Conservation (phyloP, 2,329 filamentous ascomycete species). For the Akanthomyces uredinophilus region DNA sequence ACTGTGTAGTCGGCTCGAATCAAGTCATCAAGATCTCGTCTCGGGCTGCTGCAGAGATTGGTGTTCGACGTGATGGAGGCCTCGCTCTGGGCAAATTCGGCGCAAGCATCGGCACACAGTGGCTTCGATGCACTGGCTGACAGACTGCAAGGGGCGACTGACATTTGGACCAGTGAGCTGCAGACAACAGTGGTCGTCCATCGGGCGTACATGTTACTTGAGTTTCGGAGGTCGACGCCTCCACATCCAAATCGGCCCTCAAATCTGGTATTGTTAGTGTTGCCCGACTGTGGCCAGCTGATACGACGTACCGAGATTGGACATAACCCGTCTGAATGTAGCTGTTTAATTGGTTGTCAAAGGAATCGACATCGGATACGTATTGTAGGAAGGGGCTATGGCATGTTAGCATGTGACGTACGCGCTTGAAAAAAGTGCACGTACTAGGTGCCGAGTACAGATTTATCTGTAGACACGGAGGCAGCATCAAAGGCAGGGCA, state of each 20-base stretch:
- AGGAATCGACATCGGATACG: constrained; percentile 70
- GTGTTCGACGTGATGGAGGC: constrained; percentile 73
- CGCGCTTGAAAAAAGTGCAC: not conserved
- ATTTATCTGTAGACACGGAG: constrained; percentile 61
- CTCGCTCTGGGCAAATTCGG: constrained; percentile 82
- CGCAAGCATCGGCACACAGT: constrained; percentile 85
- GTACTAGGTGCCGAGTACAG: constrained; percentile 59
- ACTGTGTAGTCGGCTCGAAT: constrained; percentile 90
- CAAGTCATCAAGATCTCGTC: constrained; percentile 61
- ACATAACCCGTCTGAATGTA: constrained; percentile 76
- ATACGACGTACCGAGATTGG: constrained; percentile 61
- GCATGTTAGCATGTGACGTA: constrained; percentile 17
- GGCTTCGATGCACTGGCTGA: constrained; percentile 61
- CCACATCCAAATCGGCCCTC: constrained; percentile 74
- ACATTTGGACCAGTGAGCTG: constrained; percentile 91
- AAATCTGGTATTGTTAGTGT: constrained; percentile 54
- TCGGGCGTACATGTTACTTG: constrained; percentile 79
- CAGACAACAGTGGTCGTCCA: constrained; percentile 91
- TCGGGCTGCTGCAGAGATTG: constrained; percentile 64
- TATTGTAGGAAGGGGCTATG: constrained; percentile 76
- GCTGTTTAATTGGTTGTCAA: constrained; percentile 67
- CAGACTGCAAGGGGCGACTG: constrained; percentile 63
- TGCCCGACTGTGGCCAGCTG: not conserved
- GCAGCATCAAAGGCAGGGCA: constrained; percentile 70
- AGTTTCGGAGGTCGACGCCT: constrained; percentile 70